phyloP scores from a whole-genome alignment of 2,329 filamentous ascomycete species.

The Colletotrichum acutatum region DNA sequence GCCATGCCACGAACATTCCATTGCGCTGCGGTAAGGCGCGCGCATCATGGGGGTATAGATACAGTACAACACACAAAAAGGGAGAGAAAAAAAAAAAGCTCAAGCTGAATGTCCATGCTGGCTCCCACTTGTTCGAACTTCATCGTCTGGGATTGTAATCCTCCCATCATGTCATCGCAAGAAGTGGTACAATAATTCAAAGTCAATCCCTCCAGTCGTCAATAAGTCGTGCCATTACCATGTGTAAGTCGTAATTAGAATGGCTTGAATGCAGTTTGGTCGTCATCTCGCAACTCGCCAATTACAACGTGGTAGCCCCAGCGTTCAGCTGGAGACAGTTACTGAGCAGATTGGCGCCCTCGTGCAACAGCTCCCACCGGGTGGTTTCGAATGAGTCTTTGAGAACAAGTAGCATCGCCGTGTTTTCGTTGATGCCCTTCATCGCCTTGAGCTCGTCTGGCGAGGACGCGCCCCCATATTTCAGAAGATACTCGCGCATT shows the following conservation, averaged over 20 bases:
- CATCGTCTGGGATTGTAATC: conserved; percentile 2
- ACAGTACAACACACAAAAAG: conserved; percentile 15
- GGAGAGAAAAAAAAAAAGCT: conserved; percentile 3
- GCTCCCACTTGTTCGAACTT: neutral
- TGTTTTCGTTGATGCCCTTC: conserved; percentile 83
- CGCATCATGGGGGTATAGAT: conserved; percentile 30
- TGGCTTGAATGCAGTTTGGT: neutral
- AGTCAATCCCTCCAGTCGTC: conserved; percentile 4
- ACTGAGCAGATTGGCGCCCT: conserved; percentile 81
- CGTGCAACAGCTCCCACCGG: conserved; percentile 91
- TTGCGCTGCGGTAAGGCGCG: neutral
- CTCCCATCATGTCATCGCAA: conserved; percentile 17
- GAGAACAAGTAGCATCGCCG: conserved; percentile 83
- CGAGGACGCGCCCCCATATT: conserved; percentile 76
- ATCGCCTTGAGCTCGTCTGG: conserved; percentile 82
- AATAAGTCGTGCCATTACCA: neutral
- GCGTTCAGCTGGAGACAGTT: conserved; percentile 78
- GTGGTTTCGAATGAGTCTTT: conserved; percentile 84
- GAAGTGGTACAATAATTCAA: conserved; percentile 26
- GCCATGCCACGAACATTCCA: conserved; percentile 9
- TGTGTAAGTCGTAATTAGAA: neutral
- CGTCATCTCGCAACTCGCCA: neutral
- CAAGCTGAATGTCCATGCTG: neutral
- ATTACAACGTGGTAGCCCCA: conserved; percentile 38
- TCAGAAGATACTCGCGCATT: conserved; percentile 82